These are phyloP conservation scores for Xylaria sp. DNA, from an alignment of 2,329 filamentous ascomycete genomes.

Conservation along the genomic window DNA sequence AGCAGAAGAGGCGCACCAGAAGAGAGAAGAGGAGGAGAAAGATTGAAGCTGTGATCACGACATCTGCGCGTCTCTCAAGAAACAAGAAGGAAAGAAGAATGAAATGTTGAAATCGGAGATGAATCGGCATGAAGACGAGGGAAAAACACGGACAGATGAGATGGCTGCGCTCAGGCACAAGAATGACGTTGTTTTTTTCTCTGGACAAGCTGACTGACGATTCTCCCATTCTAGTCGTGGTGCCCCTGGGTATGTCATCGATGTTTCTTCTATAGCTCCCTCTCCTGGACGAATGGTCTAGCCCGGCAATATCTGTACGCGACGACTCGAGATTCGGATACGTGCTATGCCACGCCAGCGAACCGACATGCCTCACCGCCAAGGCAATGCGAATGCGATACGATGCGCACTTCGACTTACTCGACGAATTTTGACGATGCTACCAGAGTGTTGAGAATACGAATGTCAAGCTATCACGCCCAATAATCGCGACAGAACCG, in stretches of 20 bases:
- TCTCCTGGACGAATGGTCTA: background rate
- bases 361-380: background rate
- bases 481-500: background rate
- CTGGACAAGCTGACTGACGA: slow-evolving; percentile 18
- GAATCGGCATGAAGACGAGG: background rate
- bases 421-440: background rate
- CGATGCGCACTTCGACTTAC: background rate
- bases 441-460: background rate
- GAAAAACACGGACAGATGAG: background rate
- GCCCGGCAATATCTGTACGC: slow-evolving; percentile 1
- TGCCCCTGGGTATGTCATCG: slow-evolving; percentile 58
- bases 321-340: slow-evolving; percentile 2
- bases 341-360: background rate
- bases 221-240: slow-evolving; percentile 53
- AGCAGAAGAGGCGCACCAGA: background rate
- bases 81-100: background rate
- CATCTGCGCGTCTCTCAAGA: background rate
- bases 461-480: background rate
- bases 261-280: background rate
- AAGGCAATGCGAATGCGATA: background rate
- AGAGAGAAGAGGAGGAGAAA: background rate
- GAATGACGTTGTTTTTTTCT: background rate
- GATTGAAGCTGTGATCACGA: background rate
- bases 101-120: background rate
- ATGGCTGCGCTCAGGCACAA: background rate